These are phyloP conservation scores for Sclerotinia borealis DNA, from an alignment of 2,329 filamentous ascomycete genomes.

Conservation along the genomic window DNA sequence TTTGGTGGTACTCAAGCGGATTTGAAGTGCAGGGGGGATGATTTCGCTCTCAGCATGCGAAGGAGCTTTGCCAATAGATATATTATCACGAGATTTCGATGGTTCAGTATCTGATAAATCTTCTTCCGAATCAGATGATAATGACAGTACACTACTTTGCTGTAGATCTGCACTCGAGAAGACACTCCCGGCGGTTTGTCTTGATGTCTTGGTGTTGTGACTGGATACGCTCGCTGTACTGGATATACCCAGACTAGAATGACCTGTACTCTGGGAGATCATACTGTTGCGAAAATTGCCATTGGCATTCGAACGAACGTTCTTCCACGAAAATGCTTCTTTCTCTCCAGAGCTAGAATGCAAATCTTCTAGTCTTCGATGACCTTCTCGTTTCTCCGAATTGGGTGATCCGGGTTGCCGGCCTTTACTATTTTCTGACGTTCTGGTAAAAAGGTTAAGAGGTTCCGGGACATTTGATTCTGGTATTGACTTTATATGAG, in stretches of 20 bases:
- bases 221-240: conserved; percentile 31
- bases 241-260: conserved; percentile 19
- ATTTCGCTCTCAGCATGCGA: conserved; percentile 12
- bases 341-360: not conserved
- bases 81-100: conserved; percentile 10
- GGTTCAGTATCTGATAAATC: conserved; percentile 21
- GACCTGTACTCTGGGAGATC: not conserved
- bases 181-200: conserved; percentile 25
- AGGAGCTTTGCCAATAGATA: conserved; percentile 5
- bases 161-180: conserved; percentile 29
- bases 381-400: not conserved
- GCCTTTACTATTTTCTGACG: not conserved
- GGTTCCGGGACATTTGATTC: conserved; percentile 21
- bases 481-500: conserved; percentile 25
- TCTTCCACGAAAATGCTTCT: conserved; percentile 27
- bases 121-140: conserved; percentile 31
- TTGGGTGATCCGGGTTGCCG: not conserved
- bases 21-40: conserved; percentile 3
- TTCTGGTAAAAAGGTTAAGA: not conserved
- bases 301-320: conserved; percentile 19
- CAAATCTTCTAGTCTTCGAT: not conserved
- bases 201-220: conserved; percentile 30
- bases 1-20: not conserved
- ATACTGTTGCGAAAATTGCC: conserved; percentile 2
- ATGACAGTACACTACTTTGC: conserved; percentile 30